Base-by-base conservation (phyloP, 2,329 filamentous ascomycete genomes). In the Lachnellula cervina region DNA sequence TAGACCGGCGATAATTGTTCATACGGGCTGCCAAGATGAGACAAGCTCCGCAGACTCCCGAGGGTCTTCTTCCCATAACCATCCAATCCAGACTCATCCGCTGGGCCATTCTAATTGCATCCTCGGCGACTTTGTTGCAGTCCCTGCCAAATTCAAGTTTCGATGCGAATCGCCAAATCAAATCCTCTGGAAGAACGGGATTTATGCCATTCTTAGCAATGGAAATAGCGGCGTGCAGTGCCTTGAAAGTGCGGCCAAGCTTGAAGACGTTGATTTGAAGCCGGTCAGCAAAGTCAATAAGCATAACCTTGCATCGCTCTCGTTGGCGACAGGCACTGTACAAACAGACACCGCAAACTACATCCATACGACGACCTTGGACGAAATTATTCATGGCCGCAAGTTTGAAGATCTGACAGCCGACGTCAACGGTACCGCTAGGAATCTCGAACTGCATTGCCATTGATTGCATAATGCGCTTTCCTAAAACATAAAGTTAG, bases 31-130 rank as follows among this genome's bases (percentile, higher is more conserved):
- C 94, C 70, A 99, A 87, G 59, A 99, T 89, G 48, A 99, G 81
- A 63, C 92, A 96, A 13, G 94, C 94, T 59, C 94, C 94, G 70
- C 92, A 97, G 53, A 97, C 87, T 62, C 94, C 94, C 6, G 93
- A 93, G 16, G 94, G 94, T 42, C 94, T 87, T 67, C 94, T 88
- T 65, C 94, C 94, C 69, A 92, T 90, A 47, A 92, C 87, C 83
- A 99, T 97, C 92, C 94, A 97, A 73, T 99, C 94, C 52, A 90
- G 81, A 62, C 90, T 92, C 94, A 99, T 97, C 59, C 94, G 87
- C 70, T 88, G 86, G 54, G 96, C 86, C 51, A 99, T 87, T 53
- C 88, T 85, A 54, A 92, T 86, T 6, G 94, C 94, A 67, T 97
- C 91, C 63, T 89, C 84, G 43, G 91, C 92, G 14, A 99, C 91